Conservation (phyloP, 805 yeast species). For the Cyberlindnera mrakii region DNA sequence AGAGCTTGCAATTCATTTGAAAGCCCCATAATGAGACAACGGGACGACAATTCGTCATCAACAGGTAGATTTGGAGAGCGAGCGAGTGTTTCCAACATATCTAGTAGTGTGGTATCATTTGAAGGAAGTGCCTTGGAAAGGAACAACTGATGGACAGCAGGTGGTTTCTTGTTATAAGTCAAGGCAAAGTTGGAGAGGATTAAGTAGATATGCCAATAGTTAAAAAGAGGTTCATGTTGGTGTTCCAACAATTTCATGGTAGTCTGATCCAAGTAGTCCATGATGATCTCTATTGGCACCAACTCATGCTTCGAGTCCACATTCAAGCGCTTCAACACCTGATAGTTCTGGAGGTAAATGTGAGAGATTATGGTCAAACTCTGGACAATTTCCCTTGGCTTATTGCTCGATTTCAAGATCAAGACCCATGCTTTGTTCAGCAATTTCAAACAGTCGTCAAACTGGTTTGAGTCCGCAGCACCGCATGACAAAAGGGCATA, state of each 20-base stretch:
- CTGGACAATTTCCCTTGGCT: constrained; percentile 32
- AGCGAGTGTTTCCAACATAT: constrained; percentile 8
- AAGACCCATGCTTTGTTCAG: constrained; percentile 41
- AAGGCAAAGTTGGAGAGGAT: constrained; percentile 39
- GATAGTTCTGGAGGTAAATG: constrained; percentile 35
- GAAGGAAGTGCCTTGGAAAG: constrained; percentile 5
- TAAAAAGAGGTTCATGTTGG: constrained; percentile 11
- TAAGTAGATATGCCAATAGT: constrained; percentile 43
- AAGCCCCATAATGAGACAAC: constrained; percentile 13
- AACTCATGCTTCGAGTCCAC: constrained; percentile 9
- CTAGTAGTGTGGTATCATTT: background rate
- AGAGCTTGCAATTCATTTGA: constrained; percentile 23
- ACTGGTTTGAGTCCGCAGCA: constrained; percentile 30
- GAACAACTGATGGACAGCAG: constrained; percentile 29
- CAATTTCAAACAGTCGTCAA: constrained; percentile 29
- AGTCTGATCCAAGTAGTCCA: constrained; percentile 45
- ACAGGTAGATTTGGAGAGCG: constrained; percentile 5
- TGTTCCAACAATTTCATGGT: constrained; percentile 20
- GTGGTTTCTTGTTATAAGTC: constrained; percentile 34
- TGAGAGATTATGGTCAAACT: constrained; percentile 39
- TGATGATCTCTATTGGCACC: constrained; percentile 40
- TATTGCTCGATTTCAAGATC: constrained; percentile 20
- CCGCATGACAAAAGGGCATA: constrained; percentile 43
- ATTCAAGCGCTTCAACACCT: constrained; percentile 7
- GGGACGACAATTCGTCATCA: background rate